phyloP scores from a whole-genome alignment of 331 rosid genomes.

The Saraca asoca region DNA sequence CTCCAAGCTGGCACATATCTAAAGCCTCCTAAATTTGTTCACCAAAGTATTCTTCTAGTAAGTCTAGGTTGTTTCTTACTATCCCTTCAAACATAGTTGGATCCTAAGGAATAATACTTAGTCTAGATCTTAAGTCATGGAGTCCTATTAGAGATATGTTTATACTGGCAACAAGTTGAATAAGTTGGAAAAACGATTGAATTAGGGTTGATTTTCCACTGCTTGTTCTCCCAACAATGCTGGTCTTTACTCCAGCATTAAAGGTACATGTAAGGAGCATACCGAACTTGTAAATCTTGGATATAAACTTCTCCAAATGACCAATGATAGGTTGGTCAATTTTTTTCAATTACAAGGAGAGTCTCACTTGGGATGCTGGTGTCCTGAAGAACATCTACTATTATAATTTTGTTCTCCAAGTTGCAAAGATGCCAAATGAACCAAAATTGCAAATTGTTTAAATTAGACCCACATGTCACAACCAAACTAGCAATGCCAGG shows the following conservation, averaged over 20 bases:
- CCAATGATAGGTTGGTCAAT: slow-evolving; percentile 63
- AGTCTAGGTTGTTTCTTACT: too few species aligned
- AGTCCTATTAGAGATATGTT: slow-evolving; percentile 61
- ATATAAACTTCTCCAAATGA: slow-evolving; percentile 63
- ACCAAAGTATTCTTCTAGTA: too few species aligned
- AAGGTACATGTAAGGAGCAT: slow-evolving; percentile 78
- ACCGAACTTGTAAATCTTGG: slow-evolving; percentile 57
- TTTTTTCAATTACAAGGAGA: slow-evolving; percentile 60
- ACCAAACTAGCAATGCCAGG: slow-evolving; percentile 24
- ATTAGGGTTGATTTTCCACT: slow-evolving; percentile 87
- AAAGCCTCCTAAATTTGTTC: too few species aligned
- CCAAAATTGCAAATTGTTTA: neutral
- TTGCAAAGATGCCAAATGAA: slow-evolving; percentile 55
- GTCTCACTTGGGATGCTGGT: slow-evolving; percentile 71
- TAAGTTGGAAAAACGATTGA: slow-evolving; percentile 68
- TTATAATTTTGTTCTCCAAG: slow-evolving; percentile 77
- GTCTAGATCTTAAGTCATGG: slow-evolving; percentile 72
- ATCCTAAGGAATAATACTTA: slow-evolving; percentile 96
- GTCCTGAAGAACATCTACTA: slow-evolving; percentile 78
- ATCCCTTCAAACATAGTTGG: too few species aligned
- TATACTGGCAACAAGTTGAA: slow-evolving; percentile 63
- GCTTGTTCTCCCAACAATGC: slow-evolving; percentile 96
- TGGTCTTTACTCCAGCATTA: slow-evolving; percentile 70
- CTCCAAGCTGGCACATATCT: too few species aligned
- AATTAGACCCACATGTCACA: slow-evolving; percentile 7